Percentiles rank a stretch among this genome's conserved stretches.
Evolutionary conservation across 2,329 filamentous ascomycete genomes (phyloP).

Genomic region (Penicillium decumbens): DNA sequence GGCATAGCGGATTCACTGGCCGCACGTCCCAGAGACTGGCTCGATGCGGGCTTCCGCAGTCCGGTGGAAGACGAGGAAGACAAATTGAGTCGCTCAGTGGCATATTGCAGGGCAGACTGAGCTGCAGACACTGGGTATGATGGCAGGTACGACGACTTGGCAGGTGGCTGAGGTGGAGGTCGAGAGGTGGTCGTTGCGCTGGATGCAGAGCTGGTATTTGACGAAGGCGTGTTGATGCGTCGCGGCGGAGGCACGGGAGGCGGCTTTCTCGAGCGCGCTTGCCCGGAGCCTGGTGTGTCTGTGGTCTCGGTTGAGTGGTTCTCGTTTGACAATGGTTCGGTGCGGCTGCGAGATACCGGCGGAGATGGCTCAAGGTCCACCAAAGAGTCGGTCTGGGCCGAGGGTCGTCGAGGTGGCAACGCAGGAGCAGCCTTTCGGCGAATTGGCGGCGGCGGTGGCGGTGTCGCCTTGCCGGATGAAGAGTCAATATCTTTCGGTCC

Average conservation of each 20-base stretch:
- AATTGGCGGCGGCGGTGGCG: constrained; percentile 16
- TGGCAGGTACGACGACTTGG: constrained; percentile 27
- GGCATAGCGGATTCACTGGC: constrained; percentile 18
- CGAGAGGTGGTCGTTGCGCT: constrained; percentile 16
- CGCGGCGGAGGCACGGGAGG: constrained; percentile 32
- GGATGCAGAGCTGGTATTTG: constrained; percentile 14
- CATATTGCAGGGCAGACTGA: constrained; percentile 29
- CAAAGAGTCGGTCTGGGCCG: constrained; percentile 17
- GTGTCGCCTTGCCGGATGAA: constrained; percentile 1
- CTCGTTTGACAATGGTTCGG: constrained; percentile 13
- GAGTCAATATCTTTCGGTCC: constrained; percentile 18
- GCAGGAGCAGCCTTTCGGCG: constrained; percentile 37
- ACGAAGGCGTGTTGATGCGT: constrained; percentile 28
- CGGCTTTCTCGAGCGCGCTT: constrained; percentile 24
- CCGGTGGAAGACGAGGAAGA: constrained; percentile 17
- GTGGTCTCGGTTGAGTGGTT: background rate
- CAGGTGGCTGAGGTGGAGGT: constrained; percentile 15
- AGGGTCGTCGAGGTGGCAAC: constrained; percentile 35
- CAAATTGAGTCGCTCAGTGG: constrained; percentile 27
- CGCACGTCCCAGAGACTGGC: constrained; percentile 17
- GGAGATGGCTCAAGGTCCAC: constrained; percentile 18
- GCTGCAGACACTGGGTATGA: constrained; percentile 27
- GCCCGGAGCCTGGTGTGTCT: background rate
- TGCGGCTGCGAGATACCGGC: constrained; percentile 26
- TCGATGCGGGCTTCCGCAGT: constrained; percentile 23